phyloP scores from a whole-genome alignment of 192 early-diverging fungal species.

The Chytriomyces hyalinus region DNA sequence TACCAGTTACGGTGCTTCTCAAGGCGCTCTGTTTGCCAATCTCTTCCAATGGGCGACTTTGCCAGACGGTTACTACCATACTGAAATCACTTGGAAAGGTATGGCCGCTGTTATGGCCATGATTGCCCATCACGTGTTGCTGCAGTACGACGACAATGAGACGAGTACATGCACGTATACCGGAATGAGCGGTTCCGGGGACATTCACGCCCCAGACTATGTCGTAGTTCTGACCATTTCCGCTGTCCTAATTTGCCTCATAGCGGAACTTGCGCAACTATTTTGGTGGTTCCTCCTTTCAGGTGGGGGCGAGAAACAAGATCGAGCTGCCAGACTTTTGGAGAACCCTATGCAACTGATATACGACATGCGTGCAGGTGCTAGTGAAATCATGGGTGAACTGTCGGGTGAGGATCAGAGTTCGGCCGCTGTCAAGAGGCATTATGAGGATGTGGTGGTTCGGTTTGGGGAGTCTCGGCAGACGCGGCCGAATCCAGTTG shows the following conservation, averaged over 20 bases:
- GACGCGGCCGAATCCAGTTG: conserved; percentile 27
- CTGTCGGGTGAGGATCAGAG: conserved; percentile 6
- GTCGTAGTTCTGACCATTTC: conserved; percentile 8
- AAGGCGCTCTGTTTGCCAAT: conserved; percentile 5
- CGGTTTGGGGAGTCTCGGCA: conserved; percentile 32
- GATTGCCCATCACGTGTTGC: conserved; percentile 21
- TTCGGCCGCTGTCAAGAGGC: not conserved
- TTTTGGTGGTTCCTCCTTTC: conserved; percentile 33
- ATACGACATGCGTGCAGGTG: conserved; percentile 17
- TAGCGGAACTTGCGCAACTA: conserved; percentile 21
- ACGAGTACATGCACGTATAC: not conserved
- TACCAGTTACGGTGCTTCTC: not conserved
- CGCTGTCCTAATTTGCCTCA: conserved; percentile 14
- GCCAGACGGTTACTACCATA: conserved; percentile 14
- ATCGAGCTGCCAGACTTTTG: conserved; percentile 21
- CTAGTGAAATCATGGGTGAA: conserved; percentile 16
- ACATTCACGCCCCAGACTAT: conserved; percentile 16
- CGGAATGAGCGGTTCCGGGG: conserved; percentile 21
- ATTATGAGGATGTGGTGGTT: conserved; percentile 27
- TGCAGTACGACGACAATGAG: conserved; percentile 16
- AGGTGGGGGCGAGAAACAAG: conserved; percentile 25
- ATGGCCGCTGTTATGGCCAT: conserved; percentile 20
- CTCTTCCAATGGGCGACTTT: conserved; percentile 5
- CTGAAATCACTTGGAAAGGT: conserved; percentile 19
- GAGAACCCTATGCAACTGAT: conserved; percentile 19